These are phyloP conservation scores for Carex sylvatica DNA, from an alignment of 202 grass and related monocot genomes.

Conservation along the genomic window DNA sequence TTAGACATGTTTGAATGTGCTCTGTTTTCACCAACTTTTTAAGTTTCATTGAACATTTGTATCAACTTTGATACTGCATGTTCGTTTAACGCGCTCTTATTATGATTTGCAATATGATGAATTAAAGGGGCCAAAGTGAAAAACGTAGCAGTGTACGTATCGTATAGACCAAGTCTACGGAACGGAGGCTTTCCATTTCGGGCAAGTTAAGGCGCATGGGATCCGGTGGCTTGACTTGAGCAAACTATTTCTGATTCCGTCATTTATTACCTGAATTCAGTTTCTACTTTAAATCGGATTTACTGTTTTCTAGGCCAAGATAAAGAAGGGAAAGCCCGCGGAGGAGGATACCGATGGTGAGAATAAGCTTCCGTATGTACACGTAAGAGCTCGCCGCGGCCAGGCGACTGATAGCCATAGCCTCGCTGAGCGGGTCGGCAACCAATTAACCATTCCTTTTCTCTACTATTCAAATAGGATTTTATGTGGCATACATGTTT, in stretches of 20 bases:
- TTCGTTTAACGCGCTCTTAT: too few species aligned
- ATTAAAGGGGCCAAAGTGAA: neutral
- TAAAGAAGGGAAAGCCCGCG: slow-evolving; percentile 54
- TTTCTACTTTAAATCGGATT: neutral
- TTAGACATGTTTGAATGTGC: neutral
- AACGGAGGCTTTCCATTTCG: neutral
- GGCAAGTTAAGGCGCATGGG: slow-evolving; percentile 7
- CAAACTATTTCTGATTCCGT: neutral
- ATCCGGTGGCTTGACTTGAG: neutral
- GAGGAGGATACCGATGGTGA: slow-evolving; percentile 38
- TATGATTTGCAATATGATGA: neutral
- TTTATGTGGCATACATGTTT: neutral
- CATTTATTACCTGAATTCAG: neutral
- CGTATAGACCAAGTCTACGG: neutral
- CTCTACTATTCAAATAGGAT: neutral
- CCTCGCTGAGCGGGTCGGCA: slow-evolving; percentile 90
- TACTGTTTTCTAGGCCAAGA: slow-evolving; percentile 37
- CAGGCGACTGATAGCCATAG: slow-evolving; percentile 98
- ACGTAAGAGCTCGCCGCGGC: slow-evolving; percentile 75
- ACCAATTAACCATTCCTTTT: slow-evolving; percentile 34
- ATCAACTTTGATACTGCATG: too few species aligned
- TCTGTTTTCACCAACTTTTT: neutral
- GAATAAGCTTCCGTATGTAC: slow-evolving; percentile 85
- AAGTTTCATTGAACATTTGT: neutral
- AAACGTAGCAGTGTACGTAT: neutral